Evolutionary conservation across 2,329 filamentous ascomycete species (phyloP), one percentile per base, ranked within the genome.

Genomic region (Cladosporium sp.): DNA sequence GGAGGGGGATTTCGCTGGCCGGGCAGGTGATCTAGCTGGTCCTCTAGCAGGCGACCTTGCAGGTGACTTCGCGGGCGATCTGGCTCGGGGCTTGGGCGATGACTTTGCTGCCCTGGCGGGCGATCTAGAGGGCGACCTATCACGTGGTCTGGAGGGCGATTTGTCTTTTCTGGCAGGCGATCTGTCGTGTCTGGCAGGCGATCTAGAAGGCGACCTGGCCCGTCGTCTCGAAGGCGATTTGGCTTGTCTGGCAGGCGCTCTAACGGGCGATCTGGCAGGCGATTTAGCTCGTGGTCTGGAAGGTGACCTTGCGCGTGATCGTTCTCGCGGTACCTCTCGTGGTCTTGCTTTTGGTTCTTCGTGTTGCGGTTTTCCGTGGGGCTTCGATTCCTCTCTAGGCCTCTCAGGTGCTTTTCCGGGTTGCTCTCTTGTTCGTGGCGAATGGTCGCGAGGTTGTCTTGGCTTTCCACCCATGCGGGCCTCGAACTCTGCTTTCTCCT

Each of bases 81-180:
- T 38, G 18, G n/a, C 33, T 12, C n/a, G 30, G 6, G 30, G 30
- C n/a, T 13, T 15, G 13, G 30, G 12, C n/a, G 30, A 15, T 5
- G 30, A 13, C 30, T 7, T 33, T 5, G 30, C 5, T 11, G 30
- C n/a, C 4, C 43, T 36, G 19, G 13, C 11, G 11, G 43, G 43
- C 13, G 43, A 46, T 27, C 43, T 46, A 12, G 33, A 19, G n/a
- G 32, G 43, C 43, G 43, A 46, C 29, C 29, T 16, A 15, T 27
- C 25, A 29, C 20, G 39, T 12, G 40, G 15, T 16, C 22, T 15
- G 4, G n/a, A 15, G 5, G 32, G 32, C 32, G 32, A 15, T 33
- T 13, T 6, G 5, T 5, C 32, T 13, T 33, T 6, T 33, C 32
- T 33, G 32, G n/a, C 32, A 13, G 32, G 32, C 32, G 32, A 6